A percentile compares a stretch with the other conserved stretches of the same genome.
Conservation (phyloP, 495 filamentous ascomycete genomes). For the Xylaria cubensis region DNA sequence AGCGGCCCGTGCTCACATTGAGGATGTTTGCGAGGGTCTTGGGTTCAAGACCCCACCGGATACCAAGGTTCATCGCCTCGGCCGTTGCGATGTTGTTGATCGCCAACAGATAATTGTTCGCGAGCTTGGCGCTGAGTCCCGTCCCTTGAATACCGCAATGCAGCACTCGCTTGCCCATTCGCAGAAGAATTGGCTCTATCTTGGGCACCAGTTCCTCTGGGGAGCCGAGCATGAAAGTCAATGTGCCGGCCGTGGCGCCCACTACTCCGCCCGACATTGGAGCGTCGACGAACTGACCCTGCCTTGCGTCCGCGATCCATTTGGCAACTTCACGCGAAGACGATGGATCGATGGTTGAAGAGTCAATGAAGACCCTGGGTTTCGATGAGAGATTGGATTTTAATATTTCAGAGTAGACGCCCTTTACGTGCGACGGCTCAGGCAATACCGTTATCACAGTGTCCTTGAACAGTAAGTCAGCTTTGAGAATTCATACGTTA, state of each 20-base stretch:
- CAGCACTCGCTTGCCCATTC: slow-evolving; percentile 83
- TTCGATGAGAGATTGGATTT: slow-evolving; percentile 50
- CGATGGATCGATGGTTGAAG: slow-evolving; percentile 84
- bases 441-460: slow-evolving; percentile 82
- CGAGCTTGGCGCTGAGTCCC: slow-evolving; percentile 84
- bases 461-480: slow-evolving; percentile 58
- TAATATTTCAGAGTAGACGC: slow-evolving; percentile 72
- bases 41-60: slow-evolving; percentile 82
- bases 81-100: slow-evolving; percentile 92
- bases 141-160: slow-evolving; percentile 83
- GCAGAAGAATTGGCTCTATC: slow-evolving; percentile 66
- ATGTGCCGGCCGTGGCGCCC: slow-evolving; percentile 74
- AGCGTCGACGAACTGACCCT: slow-evolving; percentile 74
- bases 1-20: slow-evolving; percentile 83
- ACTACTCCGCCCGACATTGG: slow-evolving; percentile 88
- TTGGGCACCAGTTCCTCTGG: slow-evolving; percentile 63
- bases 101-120: slow-evolving; percentile 92
- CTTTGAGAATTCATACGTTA: slow-evolving; percentile 13
- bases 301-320: slow-evolving; percentile 60
- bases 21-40: slow-evolving; percentile 79
- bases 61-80: slow-evolving; percentile 91
- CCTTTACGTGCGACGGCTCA: slow-evolving; percentile 78
- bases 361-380: slow-evolving; percentile 76
- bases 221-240: slow-evolving; percentile 88
- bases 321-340: slow-evolving; percentile 73